phyloP scores from a whole-genome alignment of 805 yeast species.

The Starmerella etchellsii region DNA sequence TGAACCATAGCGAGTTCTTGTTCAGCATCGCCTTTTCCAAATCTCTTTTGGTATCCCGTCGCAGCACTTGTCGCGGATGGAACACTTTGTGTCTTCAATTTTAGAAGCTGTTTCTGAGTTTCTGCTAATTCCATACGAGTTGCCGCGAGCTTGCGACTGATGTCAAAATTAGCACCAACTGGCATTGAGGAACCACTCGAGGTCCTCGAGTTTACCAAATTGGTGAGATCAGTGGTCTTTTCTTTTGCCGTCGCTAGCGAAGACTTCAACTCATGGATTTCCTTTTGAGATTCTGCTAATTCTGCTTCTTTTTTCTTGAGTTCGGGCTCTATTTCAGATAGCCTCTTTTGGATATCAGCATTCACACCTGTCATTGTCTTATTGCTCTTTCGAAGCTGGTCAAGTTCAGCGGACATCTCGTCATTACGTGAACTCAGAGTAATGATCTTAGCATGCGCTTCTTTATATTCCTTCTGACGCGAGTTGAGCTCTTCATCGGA shows the following conservation, averaged over 20 bases:
- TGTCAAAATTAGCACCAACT: not conserved
- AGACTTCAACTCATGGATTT: not conserved
- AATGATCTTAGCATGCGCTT: not conserved
- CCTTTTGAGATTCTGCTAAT: not conserved
- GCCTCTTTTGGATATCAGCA: not conserved
- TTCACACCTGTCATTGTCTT: not conserved
- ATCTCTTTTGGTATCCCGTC: not conserved
- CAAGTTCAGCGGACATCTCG: not conserved
- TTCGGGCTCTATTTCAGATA: not conserved
- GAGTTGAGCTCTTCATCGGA: conserved; percentile 14
- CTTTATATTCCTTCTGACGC: not conserved
- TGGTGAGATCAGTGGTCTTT: not conserved
- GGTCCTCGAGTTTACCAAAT: not conserved
- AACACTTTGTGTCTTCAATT: conserved; percentile 4
- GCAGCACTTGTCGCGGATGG: not conserved
- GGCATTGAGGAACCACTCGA: not conserved
- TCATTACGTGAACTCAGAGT: not conserved
- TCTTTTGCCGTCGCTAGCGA: conserved; percentile 11
- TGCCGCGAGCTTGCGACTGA: not conserved
- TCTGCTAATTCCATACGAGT: conserved; percentile 4
- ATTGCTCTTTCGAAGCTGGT: not conserved
- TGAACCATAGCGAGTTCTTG: conserved; percentile 10
- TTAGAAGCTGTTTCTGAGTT: conserved; percentile 2
- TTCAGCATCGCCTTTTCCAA: conserved; percentile 7
- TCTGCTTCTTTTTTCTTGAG: not conserved